A percentile compares a stretch with the other conserved stretches of the same genome.
Conservation (phyloP, 139 green algal species). For the Picochlorum sp. region DNA sequence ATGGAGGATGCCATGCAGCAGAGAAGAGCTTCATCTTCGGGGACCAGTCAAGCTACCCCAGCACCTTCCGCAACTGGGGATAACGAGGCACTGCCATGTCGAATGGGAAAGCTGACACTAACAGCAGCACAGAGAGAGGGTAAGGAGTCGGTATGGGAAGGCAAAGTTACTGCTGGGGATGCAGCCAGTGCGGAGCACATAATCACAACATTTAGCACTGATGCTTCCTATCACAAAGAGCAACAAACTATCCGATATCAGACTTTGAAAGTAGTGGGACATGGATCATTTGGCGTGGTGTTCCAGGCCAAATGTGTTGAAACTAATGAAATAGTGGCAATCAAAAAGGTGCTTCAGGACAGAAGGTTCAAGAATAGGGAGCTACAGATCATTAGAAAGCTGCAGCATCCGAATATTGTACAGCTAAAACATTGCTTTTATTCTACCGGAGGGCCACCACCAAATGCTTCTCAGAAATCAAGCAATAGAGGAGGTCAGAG, state of each 20-base stretch:
- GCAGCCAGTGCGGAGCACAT: slow-evolving; percentile 37
- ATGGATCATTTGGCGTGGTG: slow-evolving; percentile 97
- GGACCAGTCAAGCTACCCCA: not conserved
- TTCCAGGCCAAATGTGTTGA: slow-evolving; percentile 91
- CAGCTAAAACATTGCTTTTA: slow-evolving; percentile 97
- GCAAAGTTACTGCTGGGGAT: slow-evolving; percentile 51
- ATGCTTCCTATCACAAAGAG: not conserved
- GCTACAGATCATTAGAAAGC: slow-evolving; percentile 96
- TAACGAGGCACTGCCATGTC: slow-evolving; percentile 19
- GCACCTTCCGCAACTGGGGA: not conserved
- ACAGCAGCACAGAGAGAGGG: slow-evolving; percentile 27
- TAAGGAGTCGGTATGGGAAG: slow-evolving; percentile 43
- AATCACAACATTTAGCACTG: slow-evolving; percentile 27
- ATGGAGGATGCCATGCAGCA: too few species aligned
- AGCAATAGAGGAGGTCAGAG: too few species aligned
- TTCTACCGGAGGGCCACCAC: slow-evolving; percentile 19
- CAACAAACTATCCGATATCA: slow-evolving; percentile 71
- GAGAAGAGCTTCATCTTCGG: not conserved
- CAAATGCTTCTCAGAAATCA: too few species aligned
- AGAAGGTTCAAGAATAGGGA: slow-evolving; percentile 99
- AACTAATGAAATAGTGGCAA: slow-evolving; percentile 90
- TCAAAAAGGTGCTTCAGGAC: slow-evolving; percentile 99
- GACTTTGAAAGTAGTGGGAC: slow-evolving; percentile 88
- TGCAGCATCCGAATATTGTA: slow-evolving; percentile 96
- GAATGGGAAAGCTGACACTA: slow-evolving; percentile 48